Evolutionary conservation across 75 land plant species (phyloP).

Genomic region (Selaginella moellendorffii): DNA sequence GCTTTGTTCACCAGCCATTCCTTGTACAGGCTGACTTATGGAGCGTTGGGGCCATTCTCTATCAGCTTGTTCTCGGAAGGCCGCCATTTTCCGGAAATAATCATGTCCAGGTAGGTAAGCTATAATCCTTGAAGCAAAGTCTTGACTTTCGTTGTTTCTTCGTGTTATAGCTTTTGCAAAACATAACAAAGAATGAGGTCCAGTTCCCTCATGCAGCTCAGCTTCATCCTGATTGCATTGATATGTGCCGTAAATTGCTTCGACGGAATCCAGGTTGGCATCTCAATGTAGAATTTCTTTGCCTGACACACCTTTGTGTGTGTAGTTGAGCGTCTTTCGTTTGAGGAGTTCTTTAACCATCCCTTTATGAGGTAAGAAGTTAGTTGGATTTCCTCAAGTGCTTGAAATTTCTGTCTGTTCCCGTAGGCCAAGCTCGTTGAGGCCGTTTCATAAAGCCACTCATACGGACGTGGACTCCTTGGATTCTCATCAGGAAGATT

Average conservation of each 20-base stretch:
- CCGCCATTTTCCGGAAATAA: slow-evolving; percentile 79
- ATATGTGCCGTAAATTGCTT: slow-evolving; percentile 70
- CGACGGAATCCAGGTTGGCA: slow-evolving; percentile 76
- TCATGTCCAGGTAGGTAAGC: slow-evolving; percentile 63
- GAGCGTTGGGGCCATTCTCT: slow-evolving; percentile 97
- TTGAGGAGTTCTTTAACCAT: slow-evolving; percentile 88
- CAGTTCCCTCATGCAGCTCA: slow-evolving; percentile 46
- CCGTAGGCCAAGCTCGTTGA: not conserved
- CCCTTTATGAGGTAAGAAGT: slow-evolving; percentile 45
- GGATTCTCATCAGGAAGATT: slow-evolving; percentile 55
- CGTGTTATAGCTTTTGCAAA: slow-evolving; percentile 62
- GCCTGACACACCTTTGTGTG: not conserved
- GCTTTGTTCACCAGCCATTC: not conserved
- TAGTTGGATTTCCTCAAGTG: not conserved
- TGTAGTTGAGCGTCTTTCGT: slow-evolving; percentile 73
- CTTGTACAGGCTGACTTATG: slow-evolving; percentile 90
- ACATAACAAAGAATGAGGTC: slow-evolving; percentile 63
- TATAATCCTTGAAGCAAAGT: not conserved
- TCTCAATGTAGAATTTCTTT: slow-evolving; percentile 20
- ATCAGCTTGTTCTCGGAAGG: slow-evolving; percentile 78
- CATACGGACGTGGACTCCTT: slow-evolving; percentile 12
- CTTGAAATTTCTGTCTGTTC: not conserved
- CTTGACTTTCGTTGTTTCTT: not conserved
- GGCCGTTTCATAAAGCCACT: not conserved
- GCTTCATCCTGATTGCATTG: slow-evolving; percentile 58